Evolutionary conservation across 331 rosid species (phyloP).

Genomic region (Prunus yedoensis): DNA sequence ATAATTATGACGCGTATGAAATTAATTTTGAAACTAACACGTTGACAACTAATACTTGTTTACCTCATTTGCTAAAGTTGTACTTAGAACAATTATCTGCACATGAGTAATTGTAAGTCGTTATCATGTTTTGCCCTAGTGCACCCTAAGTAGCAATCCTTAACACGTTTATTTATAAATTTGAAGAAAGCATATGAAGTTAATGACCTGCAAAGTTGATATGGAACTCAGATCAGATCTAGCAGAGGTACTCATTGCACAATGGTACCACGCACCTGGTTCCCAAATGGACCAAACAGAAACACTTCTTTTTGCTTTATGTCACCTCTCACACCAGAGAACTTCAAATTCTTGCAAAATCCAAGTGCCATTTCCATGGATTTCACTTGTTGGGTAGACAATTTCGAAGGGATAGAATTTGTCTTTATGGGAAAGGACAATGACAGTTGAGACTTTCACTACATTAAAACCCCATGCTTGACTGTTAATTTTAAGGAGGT

Average conservation of each 20-base stretch:
- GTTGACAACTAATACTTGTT: no score
- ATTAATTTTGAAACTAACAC: no score
- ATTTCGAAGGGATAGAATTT: constrained; percentile 10
- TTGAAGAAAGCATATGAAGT: not conserved
- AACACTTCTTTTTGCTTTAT: constrained; percentile 6
- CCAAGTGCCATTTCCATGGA: constrained; percentile 17
- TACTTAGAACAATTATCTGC: no score
- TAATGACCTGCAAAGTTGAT: constrained; percentile 8
- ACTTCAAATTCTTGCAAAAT: constrained; percentile 32
- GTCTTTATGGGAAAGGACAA: constrained; percentile 18
- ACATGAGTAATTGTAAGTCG: no score
- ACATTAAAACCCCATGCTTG: constrained; percentile 8
- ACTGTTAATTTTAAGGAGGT: not conserved
- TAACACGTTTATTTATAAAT: no score
- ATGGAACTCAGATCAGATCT: constrained; percentile 1
- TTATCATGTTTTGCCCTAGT: no score
- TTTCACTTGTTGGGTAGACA: not conserved
- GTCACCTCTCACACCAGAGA: constrained; percentile 6
- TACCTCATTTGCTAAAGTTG: no score
- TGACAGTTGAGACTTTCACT: constrained; percentile 20
- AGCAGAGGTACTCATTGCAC: constrained; percentile 1
- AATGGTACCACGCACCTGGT: constrained; percentile 10
- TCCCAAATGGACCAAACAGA: constrained; percentile 9
- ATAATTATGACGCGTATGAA: no score
- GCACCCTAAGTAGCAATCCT: not conserved